Conservation (phyloP, 169 alveolate species). For the Plasmodium falciparum region DNA sequence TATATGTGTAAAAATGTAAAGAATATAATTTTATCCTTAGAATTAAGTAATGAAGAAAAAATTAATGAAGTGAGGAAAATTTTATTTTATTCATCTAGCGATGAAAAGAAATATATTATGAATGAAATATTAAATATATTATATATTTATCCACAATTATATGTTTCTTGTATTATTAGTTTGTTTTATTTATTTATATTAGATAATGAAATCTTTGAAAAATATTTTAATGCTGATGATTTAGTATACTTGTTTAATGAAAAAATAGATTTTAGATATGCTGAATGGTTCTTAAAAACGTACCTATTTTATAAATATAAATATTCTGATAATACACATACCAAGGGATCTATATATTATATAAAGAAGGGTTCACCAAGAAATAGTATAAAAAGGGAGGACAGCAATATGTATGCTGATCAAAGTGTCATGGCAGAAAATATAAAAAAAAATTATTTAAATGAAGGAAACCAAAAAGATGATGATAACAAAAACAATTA, state of each 20-base stretch:
- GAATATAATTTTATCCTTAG: conserved; percentile 36
- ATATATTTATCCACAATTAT: conserved; percentile 56
- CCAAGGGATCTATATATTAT: neutral
- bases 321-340: conserved; percentile 19
- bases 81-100: conserved; percentile 40
- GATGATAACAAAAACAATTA: neutral
- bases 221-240: conserved; percentile 19
- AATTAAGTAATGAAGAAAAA: conserved; percentile 53
- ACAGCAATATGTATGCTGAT: too few species aligned
- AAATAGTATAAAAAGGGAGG: neutral
- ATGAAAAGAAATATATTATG: conserved; percentile 48
- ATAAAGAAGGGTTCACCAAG: neutral
- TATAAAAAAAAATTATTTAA: too few species aligned
- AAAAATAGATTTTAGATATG: conserved; percentile 49
- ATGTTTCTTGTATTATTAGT: conserved; percentile 34
- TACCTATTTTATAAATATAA: conserved; percentile 51
- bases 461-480: neutral
- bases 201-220: conserved; percentile 53
- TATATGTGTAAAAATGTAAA: conserved; percentile 28
- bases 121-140: conserved; percentile 38
- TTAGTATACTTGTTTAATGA: conserved; percentile 35
- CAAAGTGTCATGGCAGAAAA: too few species aligned
- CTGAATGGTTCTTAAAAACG: conserved; percentile 66
- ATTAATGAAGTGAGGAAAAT: conserved; percentile 26
- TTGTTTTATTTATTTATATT: conserved; percentile 47